Evolutionary conservation across 208 protist species (phyloP).

Genomic region (Trypanosoma lewisi): DNA sequence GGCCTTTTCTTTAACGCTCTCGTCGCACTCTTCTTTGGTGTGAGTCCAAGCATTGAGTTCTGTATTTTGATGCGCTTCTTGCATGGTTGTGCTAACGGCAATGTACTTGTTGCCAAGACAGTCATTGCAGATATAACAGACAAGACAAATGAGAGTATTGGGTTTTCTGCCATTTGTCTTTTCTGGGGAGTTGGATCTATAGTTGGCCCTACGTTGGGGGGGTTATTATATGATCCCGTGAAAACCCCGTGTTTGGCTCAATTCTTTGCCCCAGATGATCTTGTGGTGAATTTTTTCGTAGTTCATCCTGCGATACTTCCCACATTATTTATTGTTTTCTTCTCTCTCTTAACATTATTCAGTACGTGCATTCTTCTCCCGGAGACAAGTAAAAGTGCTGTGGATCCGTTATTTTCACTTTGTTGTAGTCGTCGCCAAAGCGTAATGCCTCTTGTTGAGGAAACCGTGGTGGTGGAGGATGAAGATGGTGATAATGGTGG

Average conservation of each 20-base stretch:
- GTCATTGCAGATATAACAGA: slow-evolving; percentile 85
- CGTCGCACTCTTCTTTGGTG: slow-evolving; percentile 66
- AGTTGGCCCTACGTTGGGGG: slow-evolving; percentile 62
- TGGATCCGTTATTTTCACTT: slow-evolving; percentile 19
- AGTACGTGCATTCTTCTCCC: slow-evolving; percentile 29
- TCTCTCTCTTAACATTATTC: slow-evolving; percentile 31
- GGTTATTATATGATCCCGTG: slow-evolving; percentile 69
- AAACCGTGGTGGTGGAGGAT: too few relatives aligned
- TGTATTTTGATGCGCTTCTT: slow-evolving; percentile 73
- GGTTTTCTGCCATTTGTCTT: slow-evolving; percentile 97
- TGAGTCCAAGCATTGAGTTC: slow-evolving; percentile 50
- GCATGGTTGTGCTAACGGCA: slow-evolving; percentile 67
- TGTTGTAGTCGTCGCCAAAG: slow-evolving; percentile 2
- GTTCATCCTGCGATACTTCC: slow-evolving; percentile 73
- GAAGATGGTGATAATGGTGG: too few relatives aligned
- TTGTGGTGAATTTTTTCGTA: slow-evolving; percentile 33
- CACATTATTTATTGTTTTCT: slow-evolving; percentile 36
- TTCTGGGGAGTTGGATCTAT: slow-evolving; percentile 75
- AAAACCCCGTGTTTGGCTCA: slow-evolving; percentile 11
- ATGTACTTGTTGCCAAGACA: slow-evolving; percentile 71
- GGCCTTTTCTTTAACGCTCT: slow-evolving; percentile 33
- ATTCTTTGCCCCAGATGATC: slow-evolving; percentile 28
- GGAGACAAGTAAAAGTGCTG: slow-evolving; percentile 32
- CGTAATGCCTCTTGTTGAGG: not conserved
- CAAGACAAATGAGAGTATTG: slow-evolving; percentile 68